These are phyloP conservation scores for Quaeritorhiza haematococci DNA, from an alignment of 371 early-diverging fungal genomes.

Conservation along the genomic window DNA sequence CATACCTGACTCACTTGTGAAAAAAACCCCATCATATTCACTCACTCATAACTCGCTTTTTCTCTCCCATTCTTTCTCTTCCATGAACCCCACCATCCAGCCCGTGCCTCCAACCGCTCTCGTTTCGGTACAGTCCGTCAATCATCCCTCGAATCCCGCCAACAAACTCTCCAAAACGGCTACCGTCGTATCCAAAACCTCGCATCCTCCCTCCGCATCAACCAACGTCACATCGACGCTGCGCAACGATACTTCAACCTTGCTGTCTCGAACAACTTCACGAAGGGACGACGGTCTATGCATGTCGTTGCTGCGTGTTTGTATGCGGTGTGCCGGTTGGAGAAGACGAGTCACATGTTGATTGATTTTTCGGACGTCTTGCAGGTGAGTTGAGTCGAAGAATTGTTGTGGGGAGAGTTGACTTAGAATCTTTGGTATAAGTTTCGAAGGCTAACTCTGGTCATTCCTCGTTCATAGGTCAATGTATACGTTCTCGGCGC, in stretches of 20 bases:
- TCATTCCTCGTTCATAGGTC: slow-evolving; percentile 19
- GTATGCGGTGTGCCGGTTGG: slow-evolving; percentile 91
- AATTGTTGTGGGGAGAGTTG: slow-evolving; percentile 8
- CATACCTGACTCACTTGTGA: not conserved
- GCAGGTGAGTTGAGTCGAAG: slow-evolving; percentile 23
- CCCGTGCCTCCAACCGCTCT: not conserved
- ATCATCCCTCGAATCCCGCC: slow-evolving; percentile 31
- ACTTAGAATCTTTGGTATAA: not conserved
- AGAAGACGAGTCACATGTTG: slow-evolving; percentile 90
- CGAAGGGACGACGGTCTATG: slow-evolving; percentile 82
- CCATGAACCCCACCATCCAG: too few relatives aligned
- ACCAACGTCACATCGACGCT: slow-evolving; percentile 74
- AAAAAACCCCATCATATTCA: not conserved
- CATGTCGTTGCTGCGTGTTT: slow-evolving; percentile 94
- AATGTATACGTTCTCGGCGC: slow-evolving; percentile 94
- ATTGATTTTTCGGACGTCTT: slow-evolving; percentile 96
- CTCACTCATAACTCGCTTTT: not conserved
- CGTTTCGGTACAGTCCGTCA: slow-evolving; percentile 17
- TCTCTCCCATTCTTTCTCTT: too few relatives aligned
- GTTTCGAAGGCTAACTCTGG: not conserved
- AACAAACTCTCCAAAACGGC: slow-evolving; percentile 9
- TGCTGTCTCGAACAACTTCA: slow-evolving; percentile 86
- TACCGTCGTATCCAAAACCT: slow-evolving; percentile 54
- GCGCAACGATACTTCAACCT: slow-evolving; percentile 93
- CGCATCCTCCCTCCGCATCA: slow-evolving; percentile 70